phyloP scores from a whole-genome alignment of 1,284 basidiomycete species.

The Leccinum cinnamomeum region DNA sequence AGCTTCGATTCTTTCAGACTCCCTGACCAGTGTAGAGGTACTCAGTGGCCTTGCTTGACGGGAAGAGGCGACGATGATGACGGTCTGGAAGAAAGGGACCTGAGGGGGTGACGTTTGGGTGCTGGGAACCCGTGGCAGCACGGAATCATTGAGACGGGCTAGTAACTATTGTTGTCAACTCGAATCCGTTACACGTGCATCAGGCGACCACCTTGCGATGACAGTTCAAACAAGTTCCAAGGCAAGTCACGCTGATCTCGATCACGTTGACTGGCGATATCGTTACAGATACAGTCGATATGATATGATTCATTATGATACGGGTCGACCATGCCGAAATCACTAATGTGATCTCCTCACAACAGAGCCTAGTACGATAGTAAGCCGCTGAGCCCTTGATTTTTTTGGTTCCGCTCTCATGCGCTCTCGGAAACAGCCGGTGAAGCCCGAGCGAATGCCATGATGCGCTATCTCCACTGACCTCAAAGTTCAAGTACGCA shows the following conservation, averaged over 20 bases:
- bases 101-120: slow-evolving; percentile 1
- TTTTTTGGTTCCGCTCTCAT: background rate
- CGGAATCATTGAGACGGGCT: background rate
- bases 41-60: background rate
- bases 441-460: too few species aligned
- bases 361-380: background rate
- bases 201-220: background rate
- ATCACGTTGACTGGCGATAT: background rate
- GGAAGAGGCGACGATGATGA: background rate
- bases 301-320: background rate
- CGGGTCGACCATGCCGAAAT: background rate
- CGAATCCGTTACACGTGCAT: slow-evolving; percentile 18
- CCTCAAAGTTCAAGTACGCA: too few species aligned
- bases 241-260: background rate
- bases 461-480: too few species aligned
- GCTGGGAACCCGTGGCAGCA: background rate
- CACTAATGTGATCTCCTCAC: background rate
- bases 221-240: slow-evolving; percentile 1
- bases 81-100: background rate
- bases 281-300: background rate
- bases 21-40: background rate
- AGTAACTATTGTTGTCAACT: slow-evolving; percentile 3
- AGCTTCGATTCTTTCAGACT: background rate
- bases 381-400: too few species aligned
- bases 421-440: too few species aligned